Base-by-base conservation (phyloP, 2,329 filamentous ascomycete genomes). In the Fusarium nanum region DNA sequence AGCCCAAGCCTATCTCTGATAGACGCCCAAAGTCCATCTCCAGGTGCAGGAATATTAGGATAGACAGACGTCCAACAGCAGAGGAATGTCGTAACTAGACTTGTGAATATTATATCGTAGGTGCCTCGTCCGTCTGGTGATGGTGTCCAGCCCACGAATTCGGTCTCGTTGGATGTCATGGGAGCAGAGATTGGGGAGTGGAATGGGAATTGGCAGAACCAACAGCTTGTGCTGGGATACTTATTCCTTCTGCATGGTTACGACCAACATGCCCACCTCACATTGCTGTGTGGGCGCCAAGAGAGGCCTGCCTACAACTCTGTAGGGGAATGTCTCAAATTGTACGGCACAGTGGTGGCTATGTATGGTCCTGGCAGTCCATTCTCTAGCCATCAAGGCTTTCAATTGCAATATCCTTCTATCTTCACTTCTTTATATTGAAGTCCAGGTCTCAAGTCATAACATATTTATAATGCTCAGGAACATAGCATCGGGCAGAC, bases 21-120 rank as follows among this genome's bases (percentile, higher is more conserved):
- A 9, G 52, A 50, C 9, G 25, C 18, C 57, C 57, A 62, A 14
- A 54, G 12, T 1, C 45, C 22, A 18, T 68, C 65, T 12, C 41
- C 53, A 0, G 32, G 49, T 4, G 46, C 48, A 0, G 65, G 62
- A 1, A 68, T 66, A 16, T 68, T 68, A 11, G 62, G 42, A 27
- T 68, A 66, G 2, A 66, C 53, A 13, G 65, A 68, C 1, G 57
- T 66, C 65, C 65, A 68, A 12, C 57, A 66, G 34, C 65, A 68
- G 9, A 68, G 18, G 9, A 61, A 62, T 4, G 63, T 68, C 1
- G 65, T 68, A 7, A 63, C 45, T 4, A 58, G 23, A 11, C 65
- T 66, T 13, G 65, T 46, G 2, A 66, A 46, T 27, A 68, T 57
- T 9, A 68, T 68, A 28, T 68, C 57, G 14, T 67, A 67, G 1